Evolutionary conservation across 2,329 filamentous ascomycete species (phyloP).

Genomic region (Colletotrichum gloeosporioides): DNA sequence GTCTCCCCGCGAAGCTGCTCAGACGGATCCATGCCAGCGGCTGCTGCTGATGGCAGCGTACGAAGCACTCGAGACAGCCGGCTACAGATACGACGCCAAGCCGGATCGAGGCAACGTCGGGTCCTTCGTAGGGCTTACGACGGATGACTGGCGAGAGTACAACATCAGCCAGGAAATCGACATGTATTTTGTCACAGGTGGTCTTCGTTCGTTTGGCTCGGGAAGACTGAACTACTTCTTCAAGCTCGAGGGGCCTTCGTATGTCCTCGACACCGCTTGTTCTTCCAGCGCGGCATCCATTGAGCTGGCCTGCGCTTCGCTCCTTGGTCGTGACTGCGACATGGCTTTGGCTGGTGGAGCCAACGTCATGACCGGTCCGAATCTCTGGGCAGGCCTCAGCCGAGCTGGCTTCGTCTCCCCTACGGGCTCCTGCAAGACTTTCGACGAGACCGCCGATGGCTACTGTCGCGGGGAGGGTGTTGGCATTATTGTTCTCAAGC

Average conservation of each 20-base stretch:
- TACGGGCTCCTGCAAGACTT: constrained; percentile 24
- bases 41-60: constrained; percentile 67
- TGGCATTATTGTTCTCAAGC: constrained; percentile 44
- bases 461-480: constrained; percentile 49
- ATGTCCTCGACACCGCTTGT: constrained; percentile 29
- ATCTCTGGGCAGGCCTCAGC: background rate
- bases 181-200: constrained; percentile 36
- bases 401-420: constrained; percentile 19
- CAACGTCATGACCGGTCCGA: constrained; percentile 67
- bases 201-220: constrained; percentile 31
- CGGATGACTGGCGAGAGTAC: constrained; percentile 69
- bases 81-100: constrained; percentile 27
- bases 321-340: constrained; percentile 67
- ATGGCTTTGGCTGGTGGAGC: constrained; percentile 67
- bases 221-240: constrained; percentile 36
- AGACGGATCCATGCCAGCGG: constrained; percentile 68
- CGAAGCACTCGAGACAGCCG: constrained; percentile 70
- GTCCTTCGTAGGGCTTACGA: constrained; percentile 69
- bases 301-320: constrained; percentile 53
- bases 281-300: constrained; percentile 23
- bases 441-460: constrained; percentile 42
- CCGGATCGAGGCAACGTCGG: constrained; percentile 41
- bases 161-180: constrained; percentile 61
- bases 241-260: constrained; percentile 27
- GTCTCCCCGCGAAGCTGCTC: constrained; percentile 75